Base-by-base conservation (phyloP, 805 yeast species). In the Starmerella gropengiesseri region DNA sequence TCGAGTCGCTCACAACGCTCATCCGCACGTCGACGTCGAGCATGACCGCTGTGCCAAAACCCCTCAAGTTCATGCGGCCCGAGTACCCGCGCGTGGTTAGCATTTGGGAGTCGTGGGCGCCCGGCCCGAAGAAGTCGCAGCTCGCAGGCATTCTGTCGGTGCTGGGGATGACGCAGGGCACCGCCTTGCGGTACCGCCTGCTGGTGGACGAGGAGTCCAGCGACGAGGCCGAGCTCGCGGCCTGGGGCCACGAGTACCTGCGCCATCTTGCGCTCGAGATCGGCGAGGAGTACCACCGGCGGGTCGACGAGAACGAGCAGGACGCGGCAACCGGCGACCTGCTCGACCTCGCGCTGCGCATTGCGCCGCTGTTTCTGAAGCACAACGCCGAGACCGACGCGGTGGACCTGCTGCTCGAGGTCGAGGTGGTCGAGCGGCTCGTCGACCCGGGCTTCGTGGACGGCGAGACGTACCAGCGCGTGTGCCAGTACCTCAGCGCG, bases 31-130 rank as follows among this genome's bases (percentile, higher is more conserved):
- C 96, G 11, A 91, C 99, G 3, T 83, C 95, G 29, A 87, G 96
- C 7, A 91, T 91, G 96, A 91, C 98, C 2, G 99, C 99, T 3
- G 98, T 91, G 40, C 99, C 99, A 29, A 91, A 91, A 63, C 99
- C 99, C 5, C 74, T 91, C 65, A 93, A 91, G 67, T 91, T 91
- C 60, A 71, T 91, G 51, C 77, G 95, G 57, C 95, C 96, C 7
- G 83, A 77, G 57, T 91, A 79, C 59, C 77, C 79, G 17, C 56
- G 69, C n/a, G 68, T 91, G 55, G 74, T 75, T 26, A 71, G 67
- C 42, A 64, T 82, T 30, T 81, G 79, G 60, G 77, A 73, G 28
- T 66, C 68, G 27, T 85, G 95, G 95, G 55, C 43, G 37, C 56
- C 53, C 40, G 46, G 49, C 40, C 73, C 73, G 49, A 64, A 71